Percentiles rank a stretch among this genome's conserved stretches.
These are phyloP conservation scores for Prunus mume DNA, from an alignment of 306 rosid genomes.

Conservation along the genomic window DNA sequence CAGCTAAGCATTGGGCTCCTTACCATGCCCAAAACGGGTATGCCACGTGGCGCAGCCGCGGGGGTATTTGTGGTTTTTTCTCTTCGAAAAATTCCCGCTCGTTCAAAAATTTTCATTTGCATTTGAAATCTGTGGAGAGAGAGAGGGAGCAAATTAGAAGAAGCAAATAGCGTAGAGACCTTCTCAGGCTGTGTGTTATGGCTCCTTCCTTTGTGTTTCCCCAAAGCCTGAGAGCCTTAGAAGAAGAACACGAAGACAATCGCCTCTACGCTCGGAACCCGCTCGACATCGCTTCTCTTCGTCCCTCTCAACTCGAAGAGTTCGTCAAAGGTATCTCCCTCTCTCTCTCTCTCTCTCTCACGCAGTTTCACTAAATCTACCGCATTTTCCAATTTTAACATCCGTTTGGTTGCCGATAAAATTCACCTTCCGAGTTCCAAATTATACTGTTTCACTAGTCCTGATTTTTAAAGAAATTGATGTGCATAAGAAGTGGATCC, in stretches of 20 bases:
- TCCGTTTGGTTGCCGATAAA: neutral
- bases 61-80: too few relatives aligned
- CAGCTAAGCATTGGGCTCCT: too few relatives aligned
- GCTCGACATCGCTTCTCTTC: conserved; percentile 44
- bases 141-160: neutral
- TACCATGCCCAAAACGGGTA: too few relatives aligned
- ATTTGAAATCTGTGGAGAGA: conserved; percentile 17
- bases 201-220: conserved; percentile 81
- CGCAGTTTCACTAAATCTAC: neutral
- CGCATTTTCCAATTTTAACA: neutral
- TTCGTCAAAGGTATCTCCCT: conserved; percentile 72
- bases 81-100: conserved; percentile 24
- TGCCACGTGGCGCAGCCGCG: too few relatives aligned
- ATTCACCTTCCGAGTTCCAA: neutral
- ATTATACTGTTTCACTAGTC: neutral
- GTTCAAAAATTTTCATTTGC: neutral
- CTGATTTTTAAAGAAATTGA: neutral
- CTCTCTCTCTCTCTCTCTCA: neutral
- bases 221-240: conserved; percentile 54
- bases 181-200: conserved; percentile 35
- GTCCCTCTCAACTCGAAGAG: conserved; percentile 70
- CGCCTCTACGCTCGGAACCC: conserved; percentile 53
- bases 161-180: neutral
- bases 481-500: neutral
- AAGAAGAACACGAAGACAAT: conserved; percentile 55